These are phyloP conservation scores for Pleoardoris graminearum DNA, from an alignment of 2,329 filamentous ascomycete genomes.

Conservation along the genomic window DNA sequence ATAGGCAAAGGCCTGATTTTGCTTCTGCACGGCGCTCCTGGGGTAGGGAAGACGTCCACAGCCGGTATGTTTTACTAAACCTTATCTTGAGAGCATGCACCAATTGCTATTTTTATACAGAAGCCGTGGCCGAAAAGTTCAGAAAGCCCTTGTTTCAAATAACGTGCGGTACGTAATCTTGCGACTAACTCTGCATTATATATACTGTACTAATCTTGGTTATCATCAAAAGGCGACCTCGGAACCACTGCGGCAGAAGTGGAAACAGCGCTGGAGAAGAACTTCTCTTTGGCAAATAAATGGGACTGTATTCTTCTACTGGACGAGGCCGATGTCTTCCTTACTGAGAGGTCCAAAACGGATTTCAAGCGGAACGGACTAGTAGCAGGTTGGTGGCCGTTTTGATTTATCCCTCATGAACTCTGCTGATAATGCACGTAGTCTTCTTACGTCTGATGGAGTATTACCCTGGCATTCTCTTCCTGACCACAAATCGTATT, in stretches of 20 bases:
- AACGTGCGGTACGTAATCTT: slow-evolving; percentile 9
- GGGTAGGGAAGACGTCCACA: slow-evolving; percentile 17
- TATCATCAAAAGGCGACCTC: slow-evolving; percentile 12
- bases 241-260: slow-evolving; percentile 15
- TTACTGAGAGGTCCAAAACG: slow-evolving; percentile 33
- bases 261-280: slow-evolving; percentile 10
- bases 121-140: slow-evolving; percentile 8
- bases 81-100: not conserved
- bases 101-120: not conserved
- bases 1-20: slow-evolving; percentile 12
- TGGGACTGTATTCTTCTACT: slow-evolving; percentile 38
- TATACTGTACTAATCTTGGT: not conserved
- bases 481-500: slow-evolving; percentile 36
- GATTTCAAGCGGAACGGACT: slow-evolving; percentile 38
- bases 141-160: slow-evolving; percentile 14
- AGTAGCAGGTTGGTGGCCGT: slow-evolving; percentile 25
- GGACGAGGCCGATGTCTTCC: slow-evolving; percentile 45
- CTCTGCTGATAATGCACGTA: slow-evolving; percentile 12
- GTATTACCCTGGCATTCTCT: slow-evolving; percentile 45
- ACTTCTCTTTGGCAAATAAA: slow-evolving; percentile 13
- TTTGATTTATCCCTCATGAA: slow-evolving; percentile 6
- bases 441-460: slow-evolving; percentile 42
- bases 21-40: slow-evolving; percentile 12
- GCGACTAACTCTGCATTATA: no score
- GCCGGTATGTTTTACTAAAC: slow-evolving; percentile 4